Base-by-base conservation (phyloP, 1,284 basidiomycete genomes). In the Porphyrellus sp. region DNA sequence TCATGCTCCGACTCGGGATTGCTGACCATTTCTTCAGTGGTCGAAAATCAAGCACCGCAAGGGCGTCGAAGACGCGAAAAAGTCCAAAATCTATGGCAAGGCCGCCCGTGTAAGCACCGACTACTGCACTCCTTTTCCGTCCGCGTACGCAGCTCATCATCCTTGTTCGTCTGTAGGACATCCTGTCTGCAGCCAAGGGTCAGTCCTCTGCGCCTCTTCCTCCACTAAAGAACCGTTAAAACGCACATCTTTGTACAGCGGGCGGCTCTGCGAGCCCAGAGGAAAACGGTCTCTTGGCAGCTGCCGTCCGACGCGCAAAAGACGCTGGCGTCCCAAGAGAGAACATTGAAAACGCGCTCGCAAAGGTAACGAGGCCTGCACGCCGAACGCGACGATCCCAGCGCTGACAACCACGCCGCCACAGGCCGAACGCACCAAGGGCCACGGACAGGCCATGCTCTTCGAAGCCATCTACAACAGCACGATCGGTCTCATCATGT, bases 1-100 rank as follows among this genome's bases (percentile, higher is more conserved):
- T 39, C 21, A 8, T 24, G 18, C 23, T 46, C 41, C 40, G 21
- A 34, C 24, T 21, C 47, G 27, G 34, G 23, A 16, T 28, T 21
- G 37, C 47, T 59, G 52, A 63, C 49, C 20, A 5, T 30, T 24
- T 44, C 18, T 51, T 16, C 53, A 89, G 85, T 93, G 91, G 91
- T 90, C 89, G 3, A 93, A 93, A 76, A 93, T 93, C 67, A 86
- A 90, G 67, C 81, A 89, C 55, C 81, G 79, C 62, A 93, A 93
- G 63, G 90, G 87, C 12, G 75, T 77, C 3, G 85, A 79, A 49
- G 91, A 93, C 65, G 74, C 76, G 4, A 79, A 82, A 63, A 85
- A 82, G 64, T 81, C 85, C 42, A 72, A 74, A 30, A 54, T 85
- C 12, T 89, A 83, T 51, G 76, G 79, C 37, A 82, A 77, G 59